Percentiles rank a stretch among this genome's conserved stretches.
Evolutionary conservation across 345 rosid species (phyloP).

Genomic region (Heritiera fomes): DNA sequence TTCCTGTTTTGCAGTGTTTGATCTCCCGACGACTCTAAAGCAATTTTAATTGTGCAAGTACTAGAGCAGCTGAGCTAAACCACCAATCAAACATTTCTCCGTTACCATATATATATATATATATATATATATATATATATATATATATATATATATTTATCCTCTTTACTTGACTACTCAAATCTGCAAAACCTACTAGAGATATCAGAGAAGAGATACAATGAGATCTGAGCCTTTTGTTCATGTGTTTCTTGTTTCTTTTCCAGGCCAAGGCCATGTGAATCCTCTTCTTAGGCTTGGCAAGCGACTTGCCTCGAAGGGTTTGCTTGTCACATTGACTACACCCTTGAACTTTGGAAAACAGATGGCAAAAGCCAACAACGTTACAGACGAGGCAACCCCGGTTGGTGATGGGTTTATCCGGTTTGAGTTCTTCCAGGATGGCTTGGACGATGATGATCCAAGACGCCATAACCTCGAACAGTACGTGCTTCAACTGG

Average conservation of each 20-base stretch:
- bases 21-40: not conserved
- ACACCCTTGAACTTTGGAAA: conserved; percentile 50
- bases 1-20: not conserved
- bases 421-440: conserved; percentile 70
- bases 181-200: not conserved
- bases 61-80: too few relatives aligned
- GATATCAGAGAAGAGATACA: not conserved
- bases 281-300: conserved; percentile 83
- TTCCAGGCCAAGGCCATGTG: conserved; percentile 84
- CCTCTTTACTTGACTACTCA: too few relatives aligned
- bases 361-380: conserved; percentile 52
- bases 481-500: conserved; percentile 49
- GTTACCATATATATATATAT: conserved; percentile 9
- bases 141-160: not conserved
- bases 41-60: not conserved
- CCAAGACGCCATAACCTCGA: conserved; percentile 39
- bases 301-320: conserved; percentile 74
- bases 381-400: conserved; percentile 40
- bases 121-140: too few relatives aligned
- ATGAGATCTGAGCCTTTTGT: conserved; percentile 48
- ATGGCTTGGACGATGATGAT: conserved; percentile 59
- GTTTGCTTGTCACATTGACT: conserved; percentile 70
- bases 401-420: conserved; percentile 68
- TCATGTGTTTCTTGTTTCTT: conserved; percentile 74
- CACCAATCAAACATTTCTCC: not conserved